phyloP scores from a whole-genome alignment of 148 eudicot species.

The Amaranthus palmeri region DNA sequence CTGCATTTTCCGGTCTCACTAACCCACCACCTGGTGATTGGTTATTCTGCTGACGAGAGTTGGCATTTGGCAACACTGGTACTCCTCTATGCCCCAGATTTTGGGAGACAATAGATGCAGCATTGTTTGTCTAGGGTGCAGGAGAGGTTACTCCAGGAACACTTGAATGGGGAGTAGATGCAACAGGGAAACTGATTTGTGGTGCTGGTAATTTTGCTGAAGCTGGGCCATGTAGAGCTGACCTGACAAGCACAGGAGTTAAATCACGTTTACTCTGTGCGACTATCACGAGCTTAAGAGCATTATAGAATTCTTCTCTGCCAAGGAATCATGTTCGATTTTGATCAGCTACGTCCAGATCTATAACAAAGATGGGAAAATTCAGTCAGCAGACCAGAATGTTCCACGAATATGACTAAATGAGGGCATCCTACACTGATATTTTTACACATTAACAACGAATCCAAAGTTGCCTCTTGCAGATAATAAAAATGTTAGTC shows the following conservation, averaged over 20 bases:
- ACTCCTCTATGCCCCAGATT: slow-evolving; percentile 42
- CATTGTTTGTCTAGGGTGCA: slow-evolving; percentile 31
- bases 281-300: slow-evolving; percentile 92
- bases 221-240: slow-evolving; percentile 83
- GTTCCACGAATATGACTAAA: background rate
- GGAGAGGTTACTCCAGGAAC: slow-evolving; percentile 33
- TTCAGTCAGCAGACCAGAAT: slow-evolving; percentile 4
- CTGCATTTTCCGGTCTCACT: slow-evolving; percentile 52
- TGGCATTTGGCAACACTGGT: slow-evolving; percentile 31
- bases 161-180: slow-evolving; percentile 43
- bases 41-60: slow-evolving; percentile 40
- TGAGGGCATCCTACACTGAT: background rate
- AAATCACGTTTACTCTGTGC: slow-evolving; percentile 88
- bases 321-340: slow-evolving; percentile 70
- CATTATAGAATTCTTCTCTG: slow-evolving; percentile 84
- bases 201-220: slow-evolving; percentile 93
- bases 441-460: background rate
- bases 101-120: slow-evolving; percentile 33
- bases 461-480: background rate
- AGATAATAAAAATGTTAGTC: background rate
- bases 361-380: slow-evolving; percentile 30
- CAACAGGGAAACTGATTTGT: slow-evolving; percentile 53
- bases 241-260: slow-evolving; percentile 84
- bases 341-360: slow-evolving; percentile 93
- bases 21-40: slow-evolving; percentile 50